Conservation (phyloP, 805 yeast species). For the Sugiyamaella valdiviana region DNA sequence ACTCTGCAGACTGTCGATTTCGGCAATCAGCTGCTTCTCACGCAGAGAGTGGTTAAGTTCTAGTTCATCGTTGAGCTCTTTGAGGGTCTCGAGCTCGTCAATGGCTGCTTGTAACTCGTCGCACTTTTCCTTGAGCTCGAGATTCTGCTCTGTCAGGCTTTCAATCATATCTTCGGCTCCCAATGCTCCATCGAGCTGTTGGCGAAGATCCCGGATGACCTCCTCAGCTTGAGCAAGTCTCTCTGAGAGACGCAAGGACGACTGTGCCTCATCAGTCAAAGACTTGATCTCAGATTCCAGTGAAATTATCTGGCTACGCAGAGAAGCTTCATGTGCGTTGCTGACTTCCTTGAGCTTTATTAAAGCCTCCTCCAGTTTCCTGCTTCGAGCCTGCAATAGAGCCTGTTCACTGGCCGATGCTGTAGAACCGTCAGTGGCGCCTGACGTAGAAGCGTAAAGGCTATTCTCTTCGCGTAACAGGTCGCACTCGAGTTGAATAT, state of each 20-base stretch:
- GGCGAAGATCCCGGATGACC: slow-evolving; percentile 20
- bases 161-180: slow-evolving; percentile 36
- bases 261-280: slow-evolving; percentile 13
- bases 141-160: slow-evolving; percentile 35
- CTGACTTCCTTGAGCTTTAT: slow-evolving; percentile 30
- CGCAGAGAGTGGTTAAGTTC: slow-evolving; percentile 41
- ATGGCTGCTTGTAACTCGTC: slow-evolving; percentile 37
- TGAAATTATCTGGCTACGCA: slow-evolving; percentile 15
- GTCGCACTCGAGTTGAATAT: slow-evolving; percentile 24
- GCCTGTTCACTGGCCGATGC: slow-evolving; percentile 1
- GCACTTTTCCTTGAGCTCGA: slow-evolving; percentile 34
- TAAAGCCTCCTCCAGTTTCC: slow-evolving; percentile 41
- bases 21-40: slow-evolving; percentile 38
- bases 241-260: slow-evolving; percentile 6
- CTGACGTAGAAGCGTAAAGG: slow-evolving; percentile 3
- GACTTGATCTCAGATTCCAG: slow-evolving; percentile 17
- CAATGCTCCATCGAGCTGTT: slow-evolving; percentile 29
- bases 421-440: not conserved
- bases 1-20: slow-evolving; percentile 30
- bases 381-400: slow-evolving; percentile 30
- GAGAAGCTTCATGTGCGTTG: slow-evolving; percentile 19
- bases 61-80: slow-evolving; percentile 46
- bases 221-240: slow-evolving; percentile 16
- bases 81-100: slow-evolving; percentile 47
- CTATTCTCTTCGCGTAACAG: slow-evolving; percentile 25